Percentiles rank a stretch among this genome's conserved stretches.
These are phyloP conservation scores for Scenedesmus sp. DNA, from an alignment of 163 green algal species.

Conservation along the genomic window DNA sequence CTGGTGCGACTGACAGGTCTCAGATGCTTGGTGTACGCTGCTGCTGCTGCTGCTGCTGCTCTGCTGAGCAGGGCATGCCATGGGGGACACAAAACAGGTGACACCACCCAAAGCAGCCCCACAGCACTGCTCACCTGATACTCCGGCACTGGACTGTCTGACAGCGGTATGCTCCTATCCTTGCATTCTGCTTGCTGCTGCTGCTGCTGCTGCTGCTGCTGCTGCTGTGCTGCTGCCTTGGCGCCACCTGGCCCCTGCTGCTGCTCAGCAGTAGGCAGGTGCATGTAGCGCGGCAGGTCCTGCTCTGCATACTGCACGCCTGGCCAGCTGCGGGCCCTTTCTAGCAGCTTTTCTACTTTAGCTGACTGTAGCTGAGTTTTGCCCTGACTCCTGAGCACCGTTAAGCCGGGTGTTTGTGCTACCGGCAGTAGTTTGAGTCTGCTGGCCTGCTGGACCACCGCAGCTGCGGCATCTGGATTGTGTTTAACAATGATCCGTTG, in stretches of 20 bases:
- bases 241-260: background rate
- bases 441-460: background rate
- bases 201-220: conserved; percentile 10
- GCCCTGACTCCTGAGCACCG: background rate
- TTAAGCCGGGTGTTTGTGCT: background rate
- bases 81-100: background rate
- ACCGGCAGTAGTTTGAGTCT: background rate
- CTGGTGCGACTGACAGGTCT: background rate
- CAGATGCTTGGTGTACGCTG: background rate
- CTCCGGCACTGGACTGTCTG: background rate
- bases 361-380: background rate
- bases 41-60: background rate
- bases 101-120: background rate
- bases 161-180: background rate
- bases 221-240: background rate
- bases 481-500: background rate
- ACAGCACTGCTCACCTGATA: background rate
- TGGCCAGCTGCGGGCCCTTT: background rate
- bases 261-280: background rate
- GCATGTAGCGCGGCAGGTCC: background rate
- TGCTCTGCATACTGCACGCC: background rate
- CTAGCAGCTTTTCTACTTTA: background rate
- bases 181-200: background rate
- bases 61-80: background rate
- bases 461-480: background rate